phyloP scores from a whole-genome alignment of 441 rosid genomes.

The Macaranga tanarius region DNA sequence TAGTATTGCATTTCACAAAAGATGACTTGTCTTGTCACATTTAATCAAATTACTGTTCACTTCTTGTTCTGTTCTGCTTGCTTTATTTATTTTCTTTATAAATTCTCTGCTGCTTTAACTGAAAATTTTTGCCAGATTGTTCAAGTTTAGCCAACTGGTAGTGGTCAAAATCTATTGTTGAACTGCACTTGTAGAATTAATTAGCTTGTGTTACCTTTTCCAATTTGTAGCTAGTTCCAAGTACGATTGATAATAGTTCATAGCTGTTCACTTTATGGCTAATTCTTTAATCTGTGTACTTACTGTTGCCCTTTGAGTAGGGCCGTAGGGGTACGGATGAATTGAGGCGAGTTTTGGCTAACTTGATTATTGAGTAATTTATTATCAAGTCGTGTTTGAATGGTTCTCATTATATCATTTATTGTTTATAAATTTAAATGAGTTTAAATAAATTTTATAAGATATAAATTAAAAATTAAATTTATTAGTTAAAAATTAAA shows the following conservation, averaged over 20 bases:
- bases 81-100: not conserved
- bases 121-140: not conserved
- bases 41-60: constrained; percentile 43
- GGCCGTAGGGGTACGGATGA: too few relatives aligned
- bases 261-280: not conserved
- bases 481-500: too few relatives aligned
- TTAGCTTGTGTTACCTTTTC: not conserved
- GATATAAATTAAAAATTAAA: too few relatives aligned
- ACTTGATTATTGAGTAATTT: too few relatives aligned
- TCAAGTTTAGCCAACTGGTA: not conserved
- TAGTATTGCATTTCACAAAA: constrained; percentile 20
- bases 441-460: too few relatives aligned
- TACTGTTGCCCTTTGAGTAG: too few relatives aligned
- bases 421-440: too few relatives aligned
- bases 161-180: constrained; percentile 8
- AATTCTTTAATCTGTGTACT: too few relatives aligned
- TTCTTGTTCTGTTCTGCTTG: constrained; percentile 23
- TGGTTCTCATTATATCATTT: too few relatives aligned
- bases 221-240: not conserved
- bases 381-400: too few relatives aligned
- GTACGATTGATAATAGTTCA: not conserved
- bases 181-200: not conserved
- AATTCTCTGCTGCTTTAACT: not conserved
- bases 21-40: constrained; percentile 53
- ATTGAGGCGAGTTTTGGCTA: too few relatives aligned